Evolutionary conservation across 2,329 filamentous ascomycete genomes (phyloP).

Genomic region (Clarireedia homoeocarpa): DNA sequence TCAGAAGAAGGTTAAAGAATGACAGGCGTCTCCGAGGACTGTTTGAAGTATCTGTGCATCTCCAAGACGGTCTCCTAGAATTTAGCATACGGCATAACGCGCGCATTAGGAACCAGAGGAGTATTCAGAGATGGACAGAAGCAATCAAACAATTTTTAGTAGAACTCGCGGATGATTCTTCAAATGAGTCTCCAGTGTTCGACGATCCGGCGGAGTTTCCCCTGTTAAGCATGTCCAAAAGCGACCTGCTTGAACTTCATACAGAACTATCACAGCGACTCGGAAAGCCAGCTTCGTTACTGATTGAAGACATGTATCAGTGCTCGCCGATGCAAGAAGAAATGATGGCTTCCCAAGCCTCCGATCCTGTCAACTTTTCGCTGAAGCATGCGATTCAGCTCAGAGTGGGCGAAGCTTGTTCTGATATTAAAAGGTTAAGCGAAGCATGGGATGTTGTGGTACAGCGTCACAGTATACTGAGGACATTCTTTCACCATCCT

Average conservation of each 20-base stretch:
- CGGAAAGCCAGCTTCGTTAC: background rate
- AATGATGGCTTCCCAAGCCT: slow-evolving; percentile 6
- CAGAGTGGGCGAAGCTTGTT: background rate
- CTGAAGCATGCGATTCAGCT: background rate
- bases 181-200: background rate
- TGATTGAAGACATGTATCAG: slow-evolving; percentile 12
- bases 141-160: background rate
- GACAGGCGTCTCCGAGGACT: background rate
- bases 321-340: slow-evolving; percentile 13
- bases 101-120: background rate
- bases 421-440: background rate
- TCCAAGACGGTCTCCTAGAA: background rate
- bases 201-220: background rate
- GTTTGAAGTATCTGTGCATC: background rate
- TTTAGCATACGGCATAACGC: background rate
- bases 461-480: background rate
- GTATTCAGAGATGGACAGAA: background rate
- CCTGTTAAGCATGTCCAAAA: background rate
- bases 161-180: background rate
- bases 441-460: background rate
- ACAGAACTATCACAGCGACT: background rate
- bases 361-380: background rate
- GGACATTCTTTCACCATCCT: background rate
- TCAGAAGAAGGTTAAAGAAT: background rate
- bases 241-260: background rate